phyloP scores from a whole-genome alignment of 2,329 filamentous ascomycete species.

The Drechslera avenae region DNA sequence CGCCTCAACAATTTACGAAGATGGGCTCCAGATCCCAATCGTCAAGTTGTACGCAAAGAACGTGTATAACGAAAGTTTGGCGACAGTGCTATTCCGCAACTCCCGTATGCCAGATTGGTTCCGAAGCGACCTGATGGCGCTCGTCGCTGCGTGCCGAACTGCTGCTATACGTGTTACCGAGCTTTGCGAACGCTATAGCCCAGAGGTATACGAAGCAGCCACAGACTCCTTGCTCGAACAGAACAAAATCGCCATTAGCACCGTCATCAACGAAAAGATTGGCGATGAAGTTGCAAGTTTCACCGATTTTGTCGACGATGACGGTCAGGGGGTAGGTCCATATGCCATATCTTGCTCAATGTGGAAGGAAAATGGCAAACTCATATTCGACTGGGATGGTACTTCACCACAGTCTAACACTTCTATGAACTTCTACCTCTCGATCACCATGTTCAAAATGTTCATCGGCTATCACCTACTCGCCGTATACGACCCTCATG shows the following conservation, averaged over 20 bases:
- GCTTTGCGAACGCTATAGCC: conserved; percentile 53
- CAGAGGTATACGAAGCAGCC: conserved; percentile 53
- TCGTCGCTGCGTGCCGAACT: conserved; percentile 55
- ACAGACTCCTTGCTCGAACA: conserved; percentile 53
- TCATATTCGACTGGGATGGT: conserved; percentile 57
- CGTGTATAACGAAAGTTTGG: conserved; percentile 52
- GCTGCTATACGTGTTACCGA: conserved; percentile 54
- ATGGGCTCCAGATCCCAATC: conserved; percentile 57
- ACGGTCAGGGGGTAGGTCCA: conserved; percentile 53
- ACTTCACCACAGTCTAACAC: conserved; percentile 55
- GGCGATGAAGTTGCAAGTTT: conserved; percentile 51
- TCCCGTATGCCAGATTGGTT: conserved; percentile 58
- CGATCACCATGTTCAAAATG: conserved; percentile 58
- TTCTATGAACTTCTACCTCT: conserved; percentile 57
- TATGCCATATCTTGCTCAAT: conserved; percentile 57
- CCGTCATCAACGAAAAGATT: conserved; percentile 55
- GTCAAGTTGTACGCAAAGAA: conserved; percentile 55
- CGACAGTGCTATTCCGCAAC: conserved; percentile 56
- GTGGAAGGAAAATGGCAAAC: conserved; percentile 51
- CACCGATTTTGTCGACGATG: conserved; percentile 58
- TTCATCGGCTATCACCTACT: conserved; percentile 57
- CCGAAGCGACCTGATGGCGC: conserved; percentile 54
- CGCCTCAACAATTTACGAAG: conserved; percentile 55
- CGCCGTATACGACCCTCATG: conserved; percentile 56
- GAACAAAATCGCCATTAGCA: conserved; percentile 53